phyloP scores from a whole-genome alignment of 495 filamentous ascomycete species.

The Penicillium arizonense region DNA sequence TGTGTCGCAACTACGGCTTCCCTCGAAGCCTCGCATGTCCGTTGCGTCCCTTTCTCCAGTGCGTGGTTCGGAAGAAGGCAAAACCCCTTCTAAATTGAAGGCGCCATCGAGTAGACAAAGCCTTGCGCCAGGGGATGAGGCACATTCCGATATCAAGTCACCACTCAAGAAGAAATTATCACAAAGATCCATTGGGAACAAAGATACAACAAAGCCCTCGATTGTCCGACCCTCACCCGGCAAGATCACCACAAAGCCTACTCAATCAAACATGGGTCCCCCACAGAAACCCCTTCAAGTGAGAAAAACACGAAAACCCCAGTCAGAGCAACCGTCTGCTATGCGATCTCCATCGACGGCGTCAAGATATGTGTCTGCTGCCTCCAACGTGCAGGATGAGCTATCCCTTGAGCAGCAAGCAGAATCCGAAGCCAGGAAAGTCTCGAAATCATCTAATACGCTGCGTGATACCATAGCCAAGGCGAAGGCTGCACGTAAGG shows the following conservation, averaged over 20 bases:
- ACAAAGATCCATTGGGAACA: conserved; percentile 33
- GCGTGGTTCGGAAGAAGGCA: conserved; percentile 13
- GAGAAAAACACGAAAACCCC: conserved; percentile 44
- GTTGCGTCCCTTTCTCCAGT: conserved; percentile 12
- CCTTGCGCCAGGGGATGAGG: conserved; percentile 4
- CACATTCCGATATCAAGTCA: conserved; percentile 2
- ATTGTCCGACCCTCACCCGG: conserved; percentile 56
- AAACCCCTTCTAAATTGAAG: conserved; percentile 30
- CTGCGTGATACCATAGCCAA: conserved; percentile 90
- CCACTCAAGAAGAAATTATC: conserved; percentile 17
- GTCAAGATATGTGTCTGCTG: conserved; percentile 33
- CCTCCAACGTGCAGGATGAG: conserved; percentile 32
- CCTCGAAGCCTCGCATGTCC: conserved; percentile 29
- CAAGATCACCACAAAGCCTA: conserved; percentile 54
- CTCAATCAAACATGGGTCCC: conserved; percentile 38
- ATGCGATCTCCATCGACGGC: conserved; percentile 30
- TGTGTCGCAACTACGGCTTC: conserved; percentile 29
- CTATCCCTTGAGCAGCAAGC: conserved; percentile 28
- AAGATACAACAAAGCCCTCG: conserved; percentile 45
- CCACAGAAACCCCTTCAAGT: conserved; percentile 48
- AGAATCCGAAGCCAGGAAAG: conserved; percentile 39
- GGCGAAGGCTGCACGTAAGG: conserved; percentile 81
- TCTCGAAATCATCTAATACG: conserved; percentile 71
- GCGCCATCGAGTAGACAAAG: conserved; percentile 24
- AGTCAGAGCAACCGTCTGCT: conserved; percentile 24